Conservation (phyloP, 2,329 filamentous ascomycete species). For the Fusarium metavorans region DNA sequence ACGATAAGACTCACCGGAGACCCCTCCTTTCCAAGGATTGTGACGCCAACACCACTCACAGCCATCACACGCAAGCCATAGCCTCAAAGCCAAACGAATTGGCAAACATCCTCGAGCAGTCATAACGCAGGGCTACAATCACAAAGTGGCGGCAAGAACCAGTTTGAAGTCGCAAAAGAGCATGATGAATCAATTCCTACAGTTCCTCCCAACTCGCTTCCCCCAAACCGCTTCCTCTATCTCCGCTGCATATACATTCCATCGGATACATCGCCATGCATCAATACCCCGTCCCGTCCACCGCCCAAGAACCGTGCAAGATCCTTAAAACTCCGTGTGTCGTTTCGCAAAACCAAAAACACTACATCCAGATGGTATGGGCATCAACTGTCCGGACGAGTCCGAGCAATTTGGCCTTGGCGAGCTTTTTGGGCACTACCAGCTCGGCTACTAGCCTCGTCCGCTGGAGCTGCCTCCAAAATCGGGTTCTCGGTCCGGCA, state of each 20-base stretch:
- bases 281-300: conserved; percentile 19
- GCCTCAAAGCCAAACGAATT: background rate
- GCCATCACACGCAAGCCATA: background rate
- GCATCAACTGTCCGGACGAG: conserved; percentile 27
- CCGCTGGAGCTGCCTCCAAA: conserved; percentile 60
- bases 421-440: conserved; percentile 14
- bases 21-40: background rate
- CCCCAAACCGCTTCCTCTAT: conserved; percentile 29
- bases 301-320: conserved; percentile 45
- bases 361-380: conserved; percentile 53
- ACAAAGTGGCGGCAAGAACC: too few species aligned
- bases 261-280: conserved; percentile 30
- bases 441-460: conserved; percentile 43
- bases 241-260: conserved; percentile 40
- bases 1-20: background rate
- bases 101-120: background rate
- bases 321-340: conserved; percentile 52
- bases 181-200: conserved; percentile 46
- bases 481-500: conserved; percentile 72
- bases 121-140: background rate
- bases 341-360: conserved; percentile 53
- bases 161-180: conserved; percentile 35
- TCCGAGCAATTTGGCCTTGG: conserved; percentile 5
- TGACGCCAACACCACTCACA: background rate
- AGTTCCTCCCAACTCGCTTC: conserved; percentile 35